Evolutionary conservation across 345 rosid species (phyloP), one percentile per base, ranked within the genome.

Genomic region (Citrus glauca): DNA sequence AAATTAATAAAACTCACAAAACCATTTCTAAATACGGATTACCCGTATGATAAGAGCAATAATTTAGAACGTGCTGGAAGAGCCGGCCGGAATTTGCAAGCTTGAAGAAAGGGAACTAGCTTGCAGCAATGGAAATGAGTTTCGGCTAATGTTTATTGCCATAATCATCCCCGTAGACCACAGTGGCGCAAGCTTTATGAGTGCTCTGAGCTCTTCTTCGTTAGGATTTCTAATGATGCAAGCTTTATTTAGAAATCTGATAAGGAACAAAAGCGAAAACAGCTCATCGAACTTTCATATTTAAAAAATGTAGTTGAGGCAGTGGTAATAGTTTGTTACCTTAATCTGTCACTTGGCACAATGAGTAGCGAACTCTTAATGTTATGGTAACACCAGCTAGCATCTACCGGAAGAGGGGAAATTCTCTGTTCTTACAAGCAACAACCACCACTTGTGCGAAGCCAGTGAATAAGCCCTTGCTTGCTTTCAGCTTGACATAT

Each of bases 161-260:
- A 89, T 81, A 78, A 90, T 78, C 55, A 89, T 88, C 78, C 97
- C 97, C 17, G 97, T 84, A 50, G 91, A 87, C 97, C 97, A 94
- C 56, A 91, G 33, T 6, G 98, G 95, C 59, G 88, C 75, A 79
- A 87, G 91, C 70, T 87, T 90, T 64, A 94, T 67, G 7, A 92
- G 77, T 66, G 93, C 90, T 84, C 89, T 94, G 24, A 90, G 87
- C 81, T 91, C 98, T 67, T 94, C 98, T 13, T 92, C 97, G 87
- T 84, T 88, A 0, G 84, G 90, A 72, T 87, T 86, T 66, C 69
- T 82, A 38, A 89, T 76, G 50, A 89, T 69, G 81, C 97, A 90
- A 33, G 94, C 96, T 82, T 87, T 94, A 78, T 91, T 93, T 69
- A 92, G 72, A 82, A 88, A 94, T 90, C 97, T 90, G 71, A 66